Evolutionary conservation across 2,329 filamentous ascomycete genomes (phyloP).

Genomic region (Microcera coccophila): DNA sequence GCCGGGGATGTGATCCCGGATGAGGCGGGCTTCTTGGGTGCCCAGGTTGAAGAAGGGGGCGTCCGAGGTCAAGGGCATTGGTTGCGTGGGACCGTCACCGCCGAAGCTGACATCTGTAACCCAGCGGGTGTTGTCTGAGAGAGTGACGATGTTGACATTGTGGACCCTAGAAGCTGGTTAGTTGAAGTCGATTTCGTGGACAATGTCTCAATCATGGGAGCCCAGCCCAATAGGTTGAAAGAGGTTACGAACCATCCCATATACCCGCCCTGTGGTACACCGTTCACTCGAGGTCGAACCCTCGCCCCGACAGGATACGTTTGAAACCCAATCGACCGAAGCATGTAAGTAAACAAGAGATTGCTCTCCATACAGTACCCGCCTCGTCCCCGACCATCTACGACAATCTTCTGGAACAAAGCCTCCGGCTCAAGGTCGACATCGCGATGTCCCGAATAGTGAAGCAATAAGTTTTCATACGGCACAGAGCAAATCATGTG

Average conservation of each 20-base stretch:
- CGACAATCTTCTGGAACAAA: constrained; percentile 49
- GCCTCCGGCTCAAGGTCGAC: constrained; percentile 43
- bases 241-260: constrained; percentile 40
- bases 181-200: background rate
- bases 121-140: constrained; percentile 47
- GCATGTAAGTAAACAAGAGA: constrained; percentile 51
- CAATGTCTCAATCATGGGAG: background rate
- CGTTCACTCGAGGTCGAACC: constrained; percentile 38
- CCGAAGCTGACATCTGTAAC: constrained; percentile 63
- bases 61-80: constrained; percentile 49
- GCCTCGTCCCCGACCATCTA: constrained; percentile 40
- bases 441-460: constrained; percentile 42
- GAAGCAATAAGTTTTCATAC: constrained; percentile 54
- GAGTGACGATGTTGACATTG: constrained; percentile 58
- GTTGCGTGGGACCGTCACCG: constrained; percentile 55
- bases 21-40: constrained; percentile 53
- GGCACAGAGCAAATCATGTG: constrained; percentile 50
- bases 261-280: constrained; percentile 41
- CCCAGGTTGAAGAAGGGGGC: constrained; percentile 47
- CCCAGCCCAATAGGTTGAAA: no score
- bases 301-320: constrained; percentile 55
- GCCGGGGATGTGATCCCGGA: constrained; percentile 45
- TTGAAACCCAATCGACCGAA: constrained; percentile 48
- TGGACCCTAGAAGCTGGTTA: constrained; percentile 39
- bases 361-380: constrained; percentile 61